Evolutionary conservation across 371 early-diverging fungal species (phyloP).

Genomic region (Syncephalastrum sp.): DNA sequence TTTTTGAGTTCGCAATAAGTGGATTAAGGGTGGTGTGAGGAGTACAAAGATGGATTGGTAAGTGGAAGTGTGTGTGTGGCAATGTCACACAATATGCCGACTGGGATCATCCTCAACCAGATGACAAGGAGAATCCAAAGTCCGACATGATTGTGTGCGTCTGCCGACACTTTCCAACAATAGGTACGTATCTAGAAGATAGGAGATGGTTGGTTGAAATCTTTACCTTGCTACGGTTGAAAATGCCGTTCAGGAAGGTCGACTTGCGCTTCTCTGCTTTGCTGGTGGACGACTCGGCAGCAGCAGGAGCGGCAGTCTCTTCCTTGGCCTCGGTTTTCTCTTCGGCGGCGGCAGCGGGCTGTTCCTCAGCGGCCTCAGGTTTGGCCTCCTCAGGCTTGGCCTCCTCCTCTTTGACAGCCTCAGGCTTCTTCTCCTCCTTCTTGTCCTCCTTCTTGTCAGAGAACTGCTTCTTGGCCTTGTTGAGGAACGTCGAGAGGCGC

Average conservation of each 20-base stretch:
- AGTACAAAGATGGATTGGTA: no score
- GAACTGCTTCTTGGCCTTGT: constrained; percentile 29
- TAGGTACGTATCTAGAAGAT: no score
- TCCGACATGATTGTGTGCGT: no score
- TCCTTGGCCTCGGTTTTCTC: constrained; percentile 2
- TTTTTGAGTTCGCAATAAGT: no score
- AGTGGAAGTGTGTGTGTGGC: no score
- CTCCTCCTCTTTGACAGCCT: constrained; percentile 6
- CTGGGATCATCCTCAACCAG: no score
- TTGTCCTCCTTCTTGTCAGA: constrained; percentile 21
- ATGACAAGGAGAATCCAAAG: no score
- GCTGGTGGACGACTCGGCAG: neutral
- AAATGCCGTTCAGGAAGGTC: constrained; percentile 21
- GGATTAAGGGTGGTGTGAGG: no score
- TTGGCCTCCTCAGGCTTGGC: constrained; percentile 10
- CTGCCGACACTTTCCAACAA: neutral
- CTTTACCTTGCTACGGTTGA: constrained; percentile 28
- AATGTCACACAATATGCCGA: no score
- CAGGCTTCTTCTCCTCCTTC: constrained; percentile 8
- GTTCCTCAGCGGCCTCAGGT: constrained; percentile 8
- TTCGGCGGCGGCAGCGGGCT: constrained; percentile 6
- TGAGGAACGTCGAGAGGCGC: constrained; percentile 22
- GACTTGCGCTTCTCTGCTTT: constrained; percentile 16
- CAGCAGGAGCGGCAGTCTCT: constrained; percentile 5
- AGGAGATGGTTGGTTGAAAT: neutral